These are phyloP conservation scores for Kwoniella pini DNA, from an alignment of 768 basidiomycete genomes.

Conservation along the genomic window DNA sequence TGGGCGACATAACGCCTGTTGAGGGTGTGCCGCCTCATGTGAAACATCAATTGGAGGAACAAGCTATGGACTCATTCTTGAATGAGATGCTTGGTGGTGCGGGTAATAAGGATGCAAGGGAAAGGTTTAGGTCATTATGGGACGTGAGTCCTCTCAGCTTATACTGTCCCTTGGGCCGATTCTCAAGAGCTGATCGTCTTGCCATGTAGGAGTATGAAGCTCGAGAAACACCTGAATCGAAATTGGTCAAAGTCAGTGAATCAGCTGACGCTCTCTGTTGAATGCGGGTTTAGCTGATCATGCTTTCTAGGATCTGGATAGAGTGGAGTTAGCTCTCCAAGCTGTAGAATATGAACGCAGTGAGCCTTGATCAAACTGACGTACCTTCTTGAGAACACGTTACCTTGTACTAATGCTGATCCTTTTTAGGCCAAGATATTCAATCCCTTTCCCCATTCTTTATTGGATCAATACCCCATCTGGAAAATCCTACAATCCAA, in stretches of 20 bases:
- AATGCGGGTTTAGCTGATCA: slow-evolving; percentile 3
- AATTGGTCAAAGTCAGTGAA: slow-evolving; percentile 51
- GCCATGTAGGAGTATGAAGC: slow-evolving; percentile 53
- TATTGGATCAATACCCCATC: slow-evolving; percentile 47
- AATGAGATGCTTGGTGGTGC: slow-evolving; percentile 71
- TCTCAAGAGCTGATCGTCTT: not conserved
- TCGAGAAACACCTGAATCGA: slow-evolving; percentile 53
- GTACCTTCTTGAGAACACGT: not conserved
- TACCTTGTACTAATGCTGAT: not conserved
- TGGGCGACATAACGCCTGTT: slow-evolving; percentile 89
- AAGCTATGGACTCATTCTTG: slow-evolving; percentile 87
- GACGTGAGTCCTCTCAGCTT: slow-evolving; percentile 38
- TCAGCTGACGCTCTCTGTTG: not conserved
- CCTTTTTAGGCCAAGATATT: slow-evolving; percentile 47
- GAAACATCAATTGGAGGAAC: slow-evolving; percentile 66
- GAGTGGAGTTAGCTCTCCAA: slow-evolving; percentile 53
- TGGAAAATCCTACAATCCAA: slow-evolving; percentile 52
- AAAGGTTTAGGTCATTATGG: slow-evolving; percentile 52
- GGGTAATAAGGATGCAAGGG: slow-evolving; percentile 47
- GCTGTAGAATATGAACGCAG: slow-evolving; percentile 55
- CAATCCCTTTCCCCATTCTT: slow-evolving; percentile 49
- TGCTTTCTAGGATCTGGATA: slow-evolving; percentile 47
- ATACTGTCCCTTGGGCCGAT: not conserved
- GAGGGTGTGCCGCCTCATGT: slow-evolving; percentile 81
- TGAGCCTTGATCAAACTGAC: slow-evolving; percentile 26